phyloP scores from a whole-genome alignment of 371 early-diverging fungal genomes.

The Mucor mucedo region DNA sequence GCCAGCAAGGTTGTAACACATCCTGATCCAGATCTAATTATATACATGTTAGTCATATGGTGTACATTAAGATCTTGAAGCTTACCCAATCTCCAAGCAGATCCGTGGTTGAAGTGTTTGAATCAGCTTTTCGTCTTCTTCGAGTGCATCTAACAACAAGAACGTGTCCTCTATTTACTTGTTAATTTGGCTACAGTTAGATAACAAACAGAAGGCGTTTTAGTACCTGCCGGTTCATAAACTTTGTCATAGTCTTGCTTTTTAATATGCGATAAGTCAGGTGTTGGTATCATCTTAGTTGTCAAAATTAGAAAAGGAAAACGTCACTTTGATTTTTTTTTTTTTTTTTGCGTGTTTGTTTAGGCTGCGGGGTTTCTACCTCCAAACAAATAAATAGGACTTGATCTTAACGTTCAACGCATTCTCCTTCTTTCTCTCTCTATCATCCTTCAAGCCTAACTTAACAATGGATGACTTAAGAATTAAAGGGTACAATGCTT shows the following conservation, averaged over 20 bases:
- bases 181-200: too few species aligned
- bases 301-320: constrained; percentile 9
- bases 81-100: constrained; percentile 87
- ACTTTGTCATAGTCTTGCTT: constrained; percentile 68
- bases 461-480: constrained; percentile 36
- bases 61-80: too few species aligned
- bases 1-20: constrained; percentile 81
- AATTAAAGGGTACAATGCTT: constrained; percentile 47
- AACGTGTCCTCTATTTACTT: constrained; percentile 84
- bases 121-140: constrained; percentile 68
- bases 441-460: constrained; percentile 8
- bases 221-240: constrained; percentile 88
- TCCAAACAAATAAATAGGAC: constrained; percentile 13
- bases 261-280: constrained; percentile 76
- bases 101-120: constrained; percentile 63
- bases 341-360: not conserved
- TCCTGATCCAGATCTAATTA: constrained; percentile 84
- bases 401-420: not conserved
- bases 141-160: constrained; percentile 90
- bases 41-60: not conserved
- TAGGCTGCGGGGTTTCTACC: not conserved
- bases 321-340: not conserved
- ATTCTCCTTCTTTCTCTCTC: constrained; percentile 19
- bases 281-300: constrained; percentile 69
- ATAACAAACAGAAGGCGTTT: not conserved